phyloP scores from a whole-genome alignment of 768 basidiomycete genomes.

The Crepidotus variabilis region DNA sequence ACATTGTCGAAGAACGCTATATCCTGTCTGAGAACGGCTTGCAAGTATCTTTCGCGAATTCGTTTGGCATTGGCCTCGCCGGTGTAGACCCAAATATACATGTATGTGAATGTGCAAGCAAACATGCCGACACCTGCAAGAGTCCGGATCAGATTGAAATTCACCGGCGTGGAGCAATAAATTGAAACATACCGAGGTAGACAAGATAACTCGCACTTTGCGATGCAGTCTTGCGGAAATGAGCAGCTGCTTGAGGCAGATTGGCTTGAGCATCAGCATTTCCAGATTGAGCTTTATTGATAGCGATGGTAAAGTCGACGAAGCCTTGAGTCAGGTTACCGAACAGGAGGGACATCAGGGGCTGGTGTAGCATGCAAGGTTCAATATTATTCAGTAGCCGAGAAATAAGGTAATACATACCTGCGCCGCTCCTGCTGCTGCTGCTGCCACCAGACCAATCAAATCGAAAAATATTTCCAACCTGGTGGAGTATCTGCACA shows the following conservation, averaged over 20 bases:
- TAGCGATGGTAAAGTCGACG: conserved; percentile 47
- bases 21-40: conserved; percentile 79
- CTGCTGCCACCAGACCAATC: conserved; percentile 71
- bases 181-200: conserved; percentile 49
- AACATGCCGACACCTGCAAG: conserved; percentile 69
- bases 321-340: conserved; percentile 77
- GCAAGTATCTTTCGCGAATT: conserved; percentile 78
- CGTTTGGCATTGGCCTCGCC: conserved; percentile 82
- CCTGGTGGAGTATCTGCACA: conserved; percentile 63
- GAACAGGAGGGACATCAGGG: conserved; percentile 81
- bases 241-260: conserved; percentile 32
- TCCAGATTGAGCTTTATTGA: conserved; percentile 20
- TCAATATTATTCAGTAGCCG: background rate
- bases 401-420: conserved; percentile 31
- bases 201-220: conserved; percentile 62
- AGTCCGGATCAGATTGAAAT: background rate
- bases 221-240: conserved; percentile 52
- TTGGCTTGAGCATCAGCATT: conserved; percentile 25
- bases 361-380: conserved; percentile 33
- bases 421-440: conserved; percentile 79
- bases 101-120: conserved; percentile 69
- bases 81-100: conserved; percentile 67
- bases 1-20: conserved; percentile 91
- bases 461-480: conserved; percentile 64
- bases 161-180: background rate